Conservation (phyloP, 2,329 filamentous ascomycete species). For the Botrytis hyacinthi region DNA sequence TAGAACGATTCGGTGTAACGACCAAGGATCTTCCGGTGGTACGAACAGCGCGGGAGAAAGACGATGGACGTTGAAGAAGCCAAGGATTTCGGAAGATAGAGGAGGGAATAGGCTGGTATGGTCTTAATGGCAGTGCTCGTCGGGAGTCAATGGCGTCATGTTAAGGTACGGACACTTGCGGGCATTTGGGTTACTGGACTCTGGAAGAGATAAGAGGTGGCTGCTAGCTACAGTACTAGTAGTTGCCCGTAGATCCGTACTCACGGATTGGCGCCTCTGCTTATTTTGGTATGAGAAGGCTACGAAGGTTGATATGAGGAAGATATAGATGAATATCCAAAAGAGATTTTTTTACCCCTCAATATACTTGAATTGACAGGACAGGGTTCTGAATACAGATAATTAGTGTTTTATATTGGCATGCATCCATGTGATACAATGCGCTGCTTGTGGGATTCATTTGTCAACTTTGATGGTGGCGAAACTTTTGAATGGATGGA, state of each 20-base stretch:
- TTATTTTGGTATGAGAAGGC: slow-evolving; percentile 1
- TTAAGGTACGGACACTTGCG: slow-evolving; percentile 18
- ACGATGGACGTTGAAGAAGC: background rate
- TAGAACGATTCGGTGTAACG: slow-evolving; percentile 10
- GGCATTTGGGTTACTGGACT: background rate
- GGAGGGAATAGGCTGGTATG: slow-evolving; percentile 5
- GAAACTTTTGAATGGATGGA: background rate
- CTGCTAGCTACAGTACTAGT: slow-evolving; percentile 2
- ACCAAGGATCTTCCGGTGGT: slow-evolving; percentile 12
- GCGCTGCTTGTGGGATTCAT: background rate
- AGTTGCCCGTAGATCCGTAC: background rate
- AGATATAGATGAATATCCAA: background rate
- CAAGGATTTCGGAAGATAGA: background rate
- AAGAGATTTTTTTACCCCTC: background rate
- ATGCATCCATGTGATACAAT: background rate
- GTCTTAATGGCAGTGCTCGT: slow-evolving; percentile 20
- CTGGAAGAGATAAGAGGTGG: background rate
- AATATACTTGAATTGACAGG: slow-evolving; percentile 6
- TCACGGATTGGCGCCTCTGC: background rate
- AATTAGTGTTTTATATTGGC: background rate
- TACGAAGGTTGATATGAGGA: background rate
- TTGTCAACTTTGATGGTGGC: background rate
- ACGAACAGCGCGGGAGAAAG: slow-evolving; percentile 5
- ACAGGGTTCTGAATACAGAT: background rate
- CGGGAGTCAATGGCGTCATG: slow-evolving; percentile 25